These are phyloP conservation scores for Hymenoscyphus infarciens DNA, from an alignment of 2,329 filamentous ascomycete species.

Conservation along the genomic window DNA sequence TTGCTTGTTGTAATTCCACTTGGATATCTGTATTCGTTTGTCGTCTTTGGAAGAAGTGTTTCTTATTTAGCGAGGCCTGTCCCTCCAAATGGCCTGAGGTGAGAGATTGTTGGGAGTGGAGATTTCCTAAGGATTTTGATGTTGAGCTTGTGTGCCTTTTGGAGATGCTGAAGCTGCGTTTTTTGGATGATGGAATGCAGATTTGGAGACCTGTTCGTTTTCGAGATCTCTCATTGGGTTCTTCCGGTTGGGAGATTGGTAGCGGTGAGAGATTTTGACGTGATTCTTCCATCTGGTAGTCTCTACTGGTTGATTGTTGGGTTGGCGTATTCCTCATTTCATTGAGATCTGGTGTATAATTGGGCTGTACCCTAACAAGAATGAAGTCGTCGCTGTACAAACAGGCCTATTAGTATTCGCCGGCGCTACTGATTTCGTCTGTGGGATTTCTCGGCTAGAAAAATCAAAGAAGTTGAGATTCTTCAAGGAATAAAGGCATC, in stretches of 20 bases:
- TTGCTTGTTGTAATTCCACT: background rate
- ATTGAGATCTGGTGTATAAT: background rate
- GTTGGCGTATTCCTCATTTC: background rate
- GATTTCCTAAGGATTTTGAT: background rate
- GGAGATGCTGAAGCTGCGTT: background rate
- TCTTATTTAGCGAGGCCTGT: background rate
- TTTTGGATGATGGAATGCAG: background rate
- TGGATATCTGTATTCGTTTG: background rate
- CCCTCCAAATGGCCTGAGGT: background rate
- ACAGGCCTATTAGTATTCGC: background rate
- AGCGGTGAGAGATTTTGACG: background rate
- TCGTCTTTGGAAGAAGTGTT: background rate
- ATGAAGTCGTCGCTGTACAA: background rate
- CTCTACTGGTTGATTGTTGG: background rate
- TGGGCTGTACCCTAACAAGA: background rate
- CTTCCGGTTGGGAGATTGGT: background rate
- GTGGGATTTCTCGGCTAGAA: background rate
- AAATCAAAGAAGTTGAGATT: background rate
- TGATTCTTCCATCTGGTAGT: background rate
- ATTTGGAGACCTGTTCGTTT: background rate
- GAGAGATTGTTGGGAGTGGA: background rate
- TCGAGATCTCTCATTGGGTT: background rate
- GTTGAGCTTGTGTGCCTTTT: background rate
- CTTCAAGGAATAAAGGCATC: background rate
- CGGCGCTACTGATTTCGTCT: background rate